Conservation (phyloP, 1,139 yeast species). For the Pichia sp. region DNA sequence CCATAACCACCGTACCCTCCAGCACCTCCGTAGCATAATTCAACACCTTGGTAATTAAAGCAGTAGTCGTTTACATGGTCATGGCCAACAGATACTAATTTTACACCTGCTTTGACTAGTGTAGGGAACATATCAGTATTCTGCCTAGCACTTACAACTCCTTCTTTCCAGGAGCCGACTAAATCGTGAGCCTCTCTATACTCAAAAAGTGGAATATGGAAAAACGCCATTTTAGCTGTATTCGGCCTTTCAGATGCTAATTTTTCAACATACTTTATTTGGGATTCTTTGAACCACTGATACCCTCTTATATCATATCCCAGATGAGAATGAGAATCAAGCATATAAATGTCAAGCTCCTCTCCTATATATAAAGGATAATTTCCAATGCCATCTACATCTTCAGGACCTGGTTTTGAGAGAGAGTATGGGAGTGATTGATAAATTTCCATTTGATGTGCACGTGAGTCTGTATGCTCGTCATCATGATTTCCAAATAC, state of each 20-base stretch:
- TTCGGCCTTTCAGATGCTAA: conserved; percentile 27
- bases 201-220: conserved; percentile 91
- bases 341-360: conserved; percentile 29
- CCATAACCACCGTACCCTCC: conserved; percentile 93
- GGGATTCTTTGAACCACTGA: conserved; percentile 76
- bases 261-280: conserved; percentile 48
- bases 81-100: conserved; percentile 77
- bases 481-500: conserved; percentile 81
- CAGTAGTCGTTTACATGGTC: conserved; percentile 95
- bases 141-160: conserved; percentile 67
- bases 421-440: conserved; percentile 59
- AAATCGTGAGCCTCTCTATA: conserved; percentile 22
- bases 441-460: conserved; percentile 51
- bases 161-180: conserved; percentile 50
- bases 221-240: conserved; percentile 75
- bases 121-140: conserved; percentile 58
- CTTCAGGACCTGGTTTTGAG: conserved; percentile 54
- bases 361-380: conserved; percentile 50
- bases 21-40: conserved; percentile 94
- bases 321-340: conserved; percentile 50
- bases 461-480: conserved; percentile 62
- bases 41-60: conserved; percentile 44
- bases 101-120: conserved; percentile 57
- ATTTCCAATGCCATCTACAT: conserved; percentile 74
- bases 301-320: conserved; percentile 66